Base-by-base conservation (phyloP, 2,329 filamentous ascomycete genomes). In the Fusarium circinatum region DNA sequence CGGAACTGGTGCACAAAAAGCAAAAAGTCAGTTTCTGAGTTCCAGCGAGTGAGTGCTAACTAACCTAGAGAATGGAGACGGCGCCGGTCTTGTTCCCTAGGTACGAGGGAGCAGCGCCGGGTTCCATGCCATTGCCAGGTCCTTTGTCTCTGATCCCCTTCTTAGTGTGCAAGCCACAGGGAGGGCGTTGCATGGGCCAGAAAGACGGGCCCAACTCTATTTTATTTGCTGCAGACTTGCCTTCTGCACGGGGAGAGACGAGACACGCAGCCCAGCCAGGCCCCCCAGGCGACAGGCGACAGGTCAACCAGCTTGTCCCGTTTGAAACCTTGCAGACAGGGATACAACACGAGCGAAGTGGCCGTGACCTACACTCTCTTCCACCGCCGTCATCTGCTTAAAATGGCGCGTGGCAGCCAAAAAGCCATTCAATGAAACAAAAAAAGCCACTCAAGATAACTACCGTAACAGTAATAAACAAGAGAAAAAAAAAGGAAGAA, bases 331-430 rank as follows among this genome's bases (percentile, higher is more conserved):
- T 60, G 28, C 10, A 22, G 34, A 64, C 71, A 74, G 68, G 58
- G 74, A 68, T 70, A 18, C 67, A 24, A 70, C 67, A 70, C 67
- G 67, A 65, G 68, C 62, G 18, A 34, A 42, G 36, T 30, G 38
- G 20, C 34, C 51, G 41, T 32, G 51, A 24, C 48, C 22, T 51
- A 47, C 51, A 52, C 15, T 18, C 34, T 62, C 52, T 62, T 62
- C 49, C 51, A 42, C 67, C 62, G 55, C 67, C 59, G 51, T 65
- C 64, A 75, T 69, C 60, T 60, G 39, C 62, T 54, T 56, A 66
- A 55, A 62, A 75, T 73, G 71, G 71, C 60, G 81, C 79, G 14
- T 81, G 79, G 68, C 80, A 76, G 44, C 52, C 68, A 56, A 41
- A 52, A 52, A 51, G 58, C 48, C 48, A 52, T 44, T 38, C 20